Conservation (phyloP, 2,329 filamentous ascomycete species). For the Orbilia brochopaga region DNA sequence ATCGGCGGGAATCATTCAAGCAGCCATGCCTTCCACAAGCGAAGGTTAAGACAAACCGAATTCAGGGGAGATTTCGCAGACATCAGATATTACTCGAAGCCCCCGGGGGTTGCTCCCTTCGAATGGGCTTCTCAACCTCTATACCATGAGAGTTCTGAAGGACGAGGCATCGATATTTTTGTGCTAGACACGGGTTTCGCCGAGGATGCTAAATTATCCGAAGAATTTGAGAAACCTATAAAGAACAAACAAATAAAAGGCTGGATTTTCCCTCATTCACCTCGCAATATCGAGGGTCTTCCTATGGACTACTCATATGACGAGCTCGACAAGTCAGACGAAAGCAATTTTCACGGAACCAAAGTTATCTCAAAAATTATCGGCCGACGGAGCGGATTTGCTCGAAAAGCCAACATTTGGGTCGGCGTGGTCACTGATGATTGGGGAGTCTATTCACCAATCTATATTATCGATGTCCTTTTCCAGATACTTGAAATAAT, state of each 20-base stretch:
- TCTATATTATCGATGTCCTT: conserved; percentile 9
- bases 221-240: conserved; percentile 6
- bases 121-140: not conserved
- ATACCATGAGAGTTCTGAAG: conserved; percentile 14
- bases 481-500: conserved; percentile 13
- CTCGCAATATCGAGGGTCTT: not conserved
- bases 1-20: no score
- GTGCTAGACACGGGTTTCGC: conserved; percentile 12
- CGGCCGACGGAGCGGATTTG: conserved; percentile 6
- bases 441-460: not conserved
- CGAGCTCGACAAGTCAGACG: no score
- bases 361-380: conserved; percentile 17
- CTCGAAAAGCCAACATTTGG: conserved; percentile 15
- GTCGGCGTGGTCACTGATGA: not conserved
- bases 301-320: no score
- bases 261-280: conserved; percentile 4
- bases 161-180: conserved; percentile 13
- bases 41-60: no score
- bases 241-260: conserved; percentile 16
- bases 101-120: not conserved
- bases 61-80: no score
- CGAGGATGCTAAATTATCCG: not conserved
- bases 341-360: conserved; percentile 15
- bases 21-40: no score
- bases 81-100: conserved; percentile 5